Evolutionary conservation across 176 grass and related monocot species (phyloP), one percentile per base, ranked within the genome.

Genomic region (Panicum miliaceum): DNA sequence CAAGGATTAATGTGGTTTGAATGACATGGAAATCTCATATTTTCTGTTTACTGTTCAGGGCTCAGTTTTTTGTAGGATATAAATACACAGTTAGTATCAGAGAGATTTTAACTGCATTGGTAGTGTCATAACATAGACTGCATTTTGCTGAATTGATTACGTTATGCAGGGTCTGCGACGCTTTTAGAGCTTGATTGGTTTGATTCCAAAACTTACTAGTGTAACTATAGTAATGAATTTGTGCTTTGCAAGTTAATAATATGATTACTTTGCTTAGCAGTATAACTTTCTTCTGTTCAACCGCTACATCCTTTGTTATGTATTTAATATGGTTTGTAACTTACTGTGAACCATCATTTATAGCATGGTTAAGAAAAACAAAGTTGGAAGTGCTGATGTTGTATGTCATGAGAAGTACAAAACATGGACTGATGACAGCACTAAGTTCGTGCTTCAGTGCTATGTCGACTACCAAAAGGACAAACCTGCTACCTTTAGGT

Each of bases 91-190:
- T n/a, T 16, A 16, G 15, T 35, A 15, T 62, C 43, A 16, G 41
- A 26, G 41, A 66, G 18, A 5, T n/a, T 41, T 59, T 0, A 29
- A 72, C 53, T 82, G 20, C 48, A 81, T 68, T 8, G 40, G 3
- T 77, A 12, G 18, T 38, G 51, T 54, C 7, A 27, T 9, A 76
- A 62, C 23, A 58, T 58, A 10, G 54, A 58, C 23, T 46, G 6
- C 59, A 57, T 62, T 45, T 25, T 80, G 75, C 53, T 75, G 68
- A 85, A 56, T n/a, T 42, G 14, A 62, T 52, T 74, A 68, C 78
- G 52, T 22, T 76, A 27, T 86, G 68, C 81, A 94, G 92, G 92
- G 84, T 20, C 6, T 91, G 90, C 4, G 86, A 86, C 81, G 92
- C 67, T 32, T 57, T n/a, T n/a, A n/a, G n/a, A n/a, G n/a, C n/a